These are phyloP conservation scores for Rubus parviflorus DNA, from an alignment of 306 rosid genomes.

Conservation along the genomic window DNA sequence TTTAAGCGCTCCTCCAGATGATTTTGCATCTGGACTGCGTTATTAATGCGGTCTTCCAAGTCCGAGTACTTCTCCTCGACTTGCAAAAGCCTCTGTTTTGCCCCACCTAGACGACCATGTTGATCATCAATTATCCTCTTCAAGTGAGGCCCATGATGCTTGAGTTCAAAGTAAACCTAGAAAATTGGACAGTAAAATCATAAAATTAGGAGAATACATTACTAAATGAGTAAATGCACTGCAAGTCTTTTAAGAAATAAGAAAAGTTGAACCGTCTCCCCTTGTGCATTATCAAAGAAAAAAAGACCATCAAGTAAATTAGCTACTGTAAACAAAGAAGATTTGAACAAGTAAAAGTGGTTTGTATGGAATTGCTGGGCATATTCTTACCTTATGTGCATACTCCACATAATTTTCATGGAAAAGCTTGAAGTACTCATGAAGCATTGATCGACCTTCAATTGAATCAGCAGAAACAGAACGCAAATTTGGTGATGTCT, in stretches of 20 bases:
- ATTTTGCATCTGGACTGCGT: slow-evolving; percentile 56
- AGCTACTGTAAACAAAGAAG: not conserved
- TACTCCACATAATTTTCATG: slow-evolving; percentile 93
- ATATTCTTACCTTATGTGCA: slow-evolving; percentile 77
- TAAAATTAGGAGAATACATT: not conserved
- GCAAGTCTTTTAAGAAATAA: not conserved
- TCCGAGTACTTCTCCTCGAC: slow-evolving; percentile 56
- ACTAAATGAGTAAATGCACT: slow-evolving; percentile 24
- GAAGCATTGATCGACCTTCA: slow-evolving; percentile 86
- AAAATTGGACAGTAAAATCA: slow-evolving; percentile 12
- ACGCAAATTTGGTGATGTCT: slow-evolving; percentile 66
- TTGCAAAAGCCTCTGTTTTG: slow-evolving; percentile 55
- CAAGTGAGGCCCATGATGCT: slow-evolving; percentile 86
- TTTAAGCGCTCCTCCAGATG: slow-evolving; percentile 76
- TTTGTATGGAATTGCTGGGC: slow-evolving; percentile 9
- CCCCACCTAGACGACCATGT: slow-evolving; percentile 58
- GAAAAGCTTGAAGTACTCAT: slow-evolving; percentile 91
- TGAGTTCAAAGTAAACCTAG: slow-evolving; percentile 81
- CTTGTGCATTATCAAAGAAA: not conserved
- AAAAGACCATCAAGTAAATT: not conserved
- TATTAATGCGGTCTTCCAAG: slow-evolving; percentile 55
- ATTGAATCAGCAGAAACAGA: slow-evolving; percentile 87
- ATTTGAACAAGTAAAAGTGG: slow-evolving; percentile 8
- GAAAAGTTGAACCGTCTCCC: not conserved
- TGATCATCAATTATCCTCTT: slow-evolving; percentile 73